A percentile compares a stretch with the other conserved stretches of the same genome.
Evolutionary conservation across 2,329 filamentous ascomycete genomes (phyloP).

Genomic region (Aspergillus proliferans): DNA sequence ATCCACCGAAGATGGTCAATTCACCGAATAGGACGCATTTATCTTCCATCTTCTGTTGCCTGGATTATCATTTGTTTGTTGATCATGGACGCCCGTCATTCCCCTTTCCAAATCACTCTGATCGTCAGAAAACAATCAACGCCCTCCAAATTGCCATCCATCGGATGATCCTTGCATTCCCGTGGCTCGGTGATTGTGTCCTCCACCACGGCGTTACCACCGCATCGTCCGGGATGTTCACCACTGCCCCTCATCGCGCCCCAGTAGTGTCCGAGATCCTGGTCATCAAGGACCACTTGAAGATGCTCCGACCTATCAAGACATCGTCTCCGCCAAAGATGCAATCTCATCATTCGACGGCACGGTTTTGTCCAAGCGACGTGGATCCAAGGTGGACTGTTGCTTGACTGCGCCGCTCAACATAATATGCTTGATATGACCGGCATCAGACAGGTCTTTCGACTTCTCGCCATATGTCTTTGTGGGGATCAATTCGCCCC

Average conservation of each 20-base stretch:
- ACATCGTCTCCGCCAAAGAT: conserved; percentile 2
- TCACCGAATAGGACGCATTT: no score
- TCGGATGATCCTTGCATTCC: neutral
- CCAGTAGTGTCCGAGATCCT: neutral
- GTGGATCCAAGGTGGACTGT: conserved; percentile 16
- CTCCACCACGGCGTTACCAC: neutral
- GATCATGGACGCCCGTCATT: no score
- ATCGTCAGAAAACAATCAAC: neutral
- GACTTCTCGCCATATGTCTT: conserved; percentile 10
- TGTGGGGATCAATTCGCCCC: neutral
- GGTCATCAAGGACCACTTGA: neutral
- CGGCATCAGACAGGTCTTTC: conserved; percentile 14
- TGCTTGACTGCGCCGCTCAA: conserved; percentile 17
- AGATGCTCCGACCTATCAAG: neutral
- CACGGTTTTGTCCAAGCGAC: conserved; percentile 20
- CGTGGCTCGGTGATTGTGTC: neutral
- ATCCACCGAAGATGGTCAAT: no score
- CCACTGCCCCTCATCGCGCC: no score
- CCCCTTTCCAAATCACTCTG: conserved; percentile 3
- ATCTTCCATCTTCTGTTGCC: no score
- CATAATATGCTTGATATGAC: conserved; percentile 21
- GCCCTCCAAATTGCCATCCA: neutral
- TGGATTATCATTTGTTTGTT: no score
- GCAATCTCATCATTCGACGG: conserved; percentile 28
- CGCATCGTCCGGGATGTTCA: neutral